Evolutionary conservation across 108 stramenopile genomes (phyloP).

Genomic region (Hondaea fermentalgiana): DNA sequence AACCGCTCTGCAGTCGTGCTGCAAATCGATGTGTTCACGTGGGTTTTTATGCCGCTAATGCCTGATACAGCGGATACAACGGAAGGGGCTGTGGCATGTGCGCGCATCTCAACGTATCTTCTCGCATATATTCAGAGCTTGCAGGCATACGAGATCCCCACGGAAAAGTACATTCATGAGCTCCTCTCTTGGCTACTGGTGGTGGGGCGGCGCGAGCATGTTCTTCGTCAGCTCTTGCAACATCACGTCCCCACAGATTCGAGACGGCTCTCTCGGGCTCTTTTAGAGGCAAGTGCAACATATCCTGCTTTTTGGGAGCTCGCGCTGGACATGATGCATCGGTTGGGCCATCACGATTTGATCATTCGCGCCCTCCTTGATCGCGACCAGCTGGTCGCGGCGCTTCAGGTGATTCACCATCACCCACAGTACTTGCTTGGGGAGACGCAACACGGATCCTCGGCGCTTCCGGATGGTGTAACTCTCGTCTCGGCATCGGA

Average conservation of each 20-base stretch:
- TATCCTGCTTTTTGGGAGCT: not conserved
- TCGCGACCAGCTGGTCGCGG: not conserved
- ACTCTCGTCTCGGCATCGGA: not conserved
- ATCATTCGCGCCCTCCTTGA: not conserved
- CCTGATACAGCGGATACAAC: not conserved
- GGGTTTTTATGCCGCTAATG: not conserved
- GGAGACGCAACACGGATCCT: not conserved
- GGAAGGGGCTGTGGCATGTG: not conserved
- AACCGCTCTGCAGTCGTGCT: not conserved
- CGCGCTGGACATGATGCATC: not conserved
- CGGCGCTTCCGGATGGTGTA: not conserved
- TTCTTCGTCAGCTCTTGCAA: not conserved
- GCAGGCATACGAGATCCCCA: not conserved
- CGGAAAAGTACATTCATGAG: conserved; percentile 13
- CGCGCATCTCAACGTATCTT: not conserved
- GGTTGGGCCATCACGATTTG: not conserved
- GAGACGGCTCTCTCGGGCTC: not conserved
- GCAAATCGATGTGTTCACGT: not conserved
- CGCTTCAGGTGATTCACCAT: not conserved
- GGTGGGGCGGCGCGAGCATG: not conserved
- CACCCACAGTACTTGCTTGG: not conserved
- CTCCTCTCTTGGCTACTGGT: not conserved
- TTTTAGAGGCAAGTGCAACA: not conserved
- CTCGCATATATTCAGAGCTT: not conserved
- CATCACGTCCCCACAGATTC: not conserved